A percentile compares a stretch with the other conserved stretches of the same genome.
These are phyloP conservation scores for Psilocybe azurescens DNA, from an alignment of 768 basidiomycete species.

Conservation along the genomic window DNA sequence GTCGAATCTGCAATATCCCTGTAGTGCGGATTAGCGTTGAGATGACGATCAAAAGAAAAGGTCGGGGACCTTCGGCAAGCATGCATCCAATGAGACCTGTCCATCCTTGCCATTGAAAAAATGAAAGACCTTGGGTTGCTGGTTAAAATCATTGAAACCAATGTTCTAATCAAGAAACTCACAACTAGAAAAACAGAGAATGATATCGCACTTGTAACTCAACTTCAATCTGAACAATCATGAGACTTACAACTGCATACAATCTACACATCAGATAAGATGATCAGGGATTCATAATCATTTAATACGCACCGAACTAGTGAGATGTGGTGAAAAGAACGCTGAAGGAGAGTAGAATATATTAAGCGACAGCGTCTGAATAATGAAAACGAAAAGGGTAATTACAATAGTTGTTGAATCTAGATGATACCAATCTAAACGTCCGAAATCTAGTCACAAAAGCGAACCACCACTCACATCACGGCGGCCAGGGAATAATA, in stretches of 20 bases:
- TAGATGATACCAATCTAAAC: conserved; percentile 19
- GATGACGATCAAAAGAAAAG: neutral
- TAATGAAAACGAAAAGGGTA: neutral
- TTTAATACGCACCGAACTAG: conserved; percentile 41
- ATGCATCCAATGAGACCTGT: conserved; percentile 59
- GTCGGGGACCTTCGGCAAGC: conserved; percentile 55
- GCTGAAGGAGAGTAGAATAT: conserved; percentile 19
- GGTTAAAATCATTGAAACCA: neutral
- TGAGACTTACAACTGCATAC: conserved; percentile 35
- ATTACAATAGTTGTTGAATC: conserved; percentile 61
- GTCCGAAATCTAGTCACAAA: neutral
- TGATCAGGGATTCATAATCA: neutral
- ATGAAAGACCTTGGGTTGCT: conserved; percentile 40
- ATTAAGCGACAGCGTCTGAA: neutral
- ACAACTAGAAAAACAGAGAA: conserved; percentile 27
- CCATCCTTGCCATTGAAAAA: conserved; percentile 67
- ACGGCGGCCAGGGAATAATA: conserved; percentile 58
- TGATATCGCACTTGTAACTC: neutral
- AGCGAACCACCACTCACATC: conserved; percentile 42
- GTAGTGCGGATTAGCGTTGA: neutral
- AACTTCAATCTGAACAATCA: neutral
- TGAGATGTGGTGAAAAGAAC: conserved; percentile 46
- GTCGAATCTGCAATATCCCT: conserved; percentile 66
- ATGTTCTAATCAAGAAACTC: conserved; percentile 8
- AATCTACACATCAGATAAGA: neutral